phyloP scores from a whole-genome alignment of 2,329 filamentous ascomycete genomes.

The Plenodomus tracheiphilus region DNA sequence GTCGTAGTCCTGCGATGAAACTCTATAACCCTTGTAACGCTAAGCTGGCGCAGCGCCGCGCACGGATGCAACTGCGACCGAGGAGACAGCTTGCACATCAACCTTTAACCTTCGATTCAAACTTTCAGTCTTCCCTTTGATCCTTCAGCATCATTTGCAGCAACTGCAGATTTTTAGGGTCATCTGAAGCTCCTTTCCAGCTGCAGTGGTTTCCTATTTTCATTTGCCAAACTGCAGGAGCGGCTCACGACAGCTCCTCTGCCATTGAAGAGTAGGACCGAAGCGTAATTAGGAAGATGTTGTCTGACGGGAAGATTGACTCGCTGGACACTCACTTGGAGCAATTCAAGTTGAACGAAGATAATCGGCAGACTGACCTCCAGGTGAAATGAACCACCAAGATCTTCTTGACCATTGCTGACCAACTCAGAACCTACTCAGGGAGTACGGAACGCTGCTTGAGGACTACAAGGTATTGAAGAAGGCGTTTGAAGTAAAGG shows the following conservation, averaged over 20 bases:
- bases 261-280: neutral
- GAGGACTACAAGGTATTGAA: constrained; percentile 59
- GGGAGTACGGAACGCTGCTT: constrained; percentile 53
- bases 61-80: neutral
- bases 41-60: neutral
- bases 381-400: constrained; percentile 8
- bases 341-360: constrained; percentile 31
- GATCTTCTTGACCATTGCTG: constrained; percentile 7
- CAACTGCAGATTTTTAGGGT: neutral
- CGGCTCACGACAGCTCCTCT: neutral
- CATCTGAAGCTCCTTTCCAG: neutral
- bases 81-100: neutral
- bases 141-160: neutral
- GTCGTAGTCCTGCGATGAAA: neutral
- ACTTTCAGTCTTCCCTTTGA: neutral
- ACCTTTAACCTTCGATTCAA: neutral
- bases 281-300: constrained; percentile 10
- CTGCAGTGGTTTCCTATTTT: neutral
- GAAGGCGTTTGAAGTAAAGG: constrained; percentile 61
- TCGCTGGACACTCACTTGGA: constrained; percentile 33
- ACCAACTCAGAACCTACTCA: constrained; percentile 36
- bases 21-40: neutral
- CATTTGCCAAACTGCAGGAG: neutral
- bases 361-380: constrained; percentile 22
- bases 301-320: constrained; percentile 28